Conservation (phyloP, 148 eudicot genomes). For the Persicaria maculosa region DNA sequence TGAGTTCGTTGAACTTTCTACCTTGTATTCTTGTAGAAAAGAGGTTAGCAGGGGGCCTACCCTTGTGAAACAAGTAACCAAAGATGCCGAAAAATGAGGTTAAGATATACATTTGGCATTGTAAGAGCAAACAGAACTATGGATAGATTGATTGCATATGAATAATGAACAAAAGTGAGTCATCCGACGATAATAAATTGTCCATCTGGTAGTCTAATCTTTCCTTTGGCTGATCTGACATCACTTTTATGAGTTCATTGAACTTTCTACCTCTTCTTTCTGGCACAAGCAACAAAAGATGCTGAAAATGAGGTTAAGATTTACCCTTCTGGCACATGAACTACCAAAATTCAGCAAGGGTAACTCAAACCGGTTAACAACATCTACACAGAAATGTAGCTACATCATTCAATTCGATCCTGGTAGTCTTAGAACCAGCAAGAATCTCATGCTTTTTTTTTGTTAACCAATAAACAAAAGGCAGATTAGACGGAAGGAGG, state of each 20-base stretch:
- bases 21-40: not conserved
- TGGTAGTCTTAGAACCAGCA: not conserved
- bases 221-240: slow-evolving; percentile 1
- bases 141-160: no score
- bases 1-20: not conserved
- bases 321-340: no score
- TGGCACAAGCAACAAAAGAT: not conserved
- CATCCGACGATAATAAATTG: no score
- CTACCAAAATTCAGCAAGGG: not conserved
- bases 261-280: not conserved
- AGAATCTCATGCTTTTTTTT: not conserved
- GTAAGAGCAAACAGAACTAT: no score
- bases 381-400: not conserved
- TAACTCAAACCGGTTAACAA: not conserved
- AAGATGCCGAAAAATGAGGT: not conserved
- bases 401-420: no score
- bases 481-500: not conserved
- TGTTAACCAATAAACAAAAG: not conserved
- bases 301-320: not conserved
- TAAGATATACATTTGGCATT: no score
- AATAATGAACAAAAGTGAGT: no score
- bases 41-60: no score
- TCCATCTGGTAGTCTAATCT: not conserved
- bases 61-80: not conserved
- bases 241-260: not conserved